phyloP scores from a whole-genome alignment of 2,329 filamentous ascomycete species.

The Diaporthe destruens region DNA sequence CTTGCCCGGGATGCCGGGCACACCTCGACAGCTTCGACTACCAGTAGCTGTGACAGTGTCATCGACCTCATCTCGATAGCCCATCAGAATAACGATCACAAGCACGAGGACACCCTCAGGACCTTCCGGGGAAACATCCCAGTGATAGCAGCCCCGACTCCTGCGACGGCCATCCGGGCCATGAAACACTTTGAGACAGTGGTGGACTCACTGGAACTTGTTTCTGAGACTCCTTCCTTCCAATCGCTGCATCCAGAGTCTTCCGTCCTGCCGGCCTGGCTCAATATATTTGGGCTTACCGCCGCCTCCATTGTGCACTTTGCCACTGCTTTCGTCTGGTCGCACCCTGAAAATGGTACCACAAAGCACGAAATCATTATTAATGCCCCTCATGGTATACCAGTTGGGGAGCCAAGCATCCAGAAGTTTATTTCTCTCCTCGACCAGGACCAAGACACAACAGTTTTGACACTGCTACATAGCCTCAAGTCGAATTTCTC shows the following conservation, averaged over 20 bases:
- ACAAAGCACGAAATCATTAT: background rate
- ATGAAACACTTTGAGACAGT: background rate
- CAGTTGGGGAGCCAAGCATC: background rate
- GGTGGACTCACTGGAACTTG: background rate
- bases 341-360: background rate
- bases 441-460: background rate
- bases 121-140: background rate
- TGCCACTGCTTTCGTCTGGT: background rate
- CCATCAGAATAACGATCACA: background rate
- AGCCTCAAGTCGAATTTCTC: background rate
- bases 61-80: background rate
- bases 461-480: background rate
- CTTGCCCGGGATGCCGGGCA: background rate
- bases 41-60: background rate
- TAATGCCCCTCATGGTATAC: background rate
- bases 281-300: background rate
- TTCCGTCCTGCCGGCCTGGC: background rate
- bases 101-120: background rate
- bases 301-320: background rate
- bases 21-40: background rate
- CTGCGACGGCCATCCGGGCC: background rate
- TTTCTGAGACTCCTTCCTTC: background rate
- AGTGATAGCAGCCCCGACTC: background rate
- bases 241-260: background rate
- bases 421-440: background rate